phyloP scores from a whole-genome alignment of 2,329 filamentous ascomycete genomes.

The Exophiala sp. region DNA sequence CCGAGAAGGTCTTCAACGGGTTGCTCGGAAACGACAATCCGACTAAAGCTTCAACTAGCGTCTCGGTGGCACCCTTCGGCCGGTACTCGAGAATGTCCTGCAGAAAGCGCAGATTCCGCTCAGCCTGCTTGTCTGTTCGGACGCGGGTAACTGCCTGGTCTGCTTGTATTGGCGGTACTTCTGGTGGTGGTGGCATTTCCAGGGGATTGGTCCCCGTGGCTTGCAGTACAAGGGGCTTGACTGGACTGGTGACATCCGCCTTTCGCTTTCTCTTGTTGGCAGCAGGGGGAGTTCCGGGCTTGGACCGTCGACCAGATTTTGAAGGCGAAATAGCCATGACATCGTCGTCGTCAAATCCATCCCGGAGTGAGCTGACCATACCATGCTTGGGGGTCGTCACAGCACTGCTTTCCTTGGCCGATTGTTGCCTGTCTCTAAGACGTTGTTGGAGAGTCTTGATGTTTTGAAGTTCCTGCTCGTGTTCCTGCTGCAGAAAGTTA shows the following conservation, averaged over 20 bases:
- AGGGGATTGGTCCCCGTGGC: constrained; percentile 18
- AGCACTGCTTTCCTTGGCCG: constrained; percentile 33
- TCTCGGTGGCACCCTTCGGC: constrained; percentile 43
- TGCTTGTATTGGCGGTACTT: constrained; percentile 30
- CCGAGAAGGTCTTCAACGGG: constrained; percentile 45
- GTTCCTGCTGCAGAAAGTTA: constrained; percentile 55
- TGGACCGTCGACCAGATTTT: constrained; percentile 44
- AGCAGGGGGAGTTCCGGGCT: constrained; percentile 50
- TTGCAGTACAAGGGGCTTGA: constrained; percentile 37
- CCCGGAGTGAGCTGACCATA: constrained; percentile 44
- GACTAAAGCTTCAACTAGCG: constrained; percentile 51
- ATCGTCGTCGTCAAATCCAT: constrained; percentile 61
- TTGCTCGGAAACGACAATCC: constrained; percentile 50
- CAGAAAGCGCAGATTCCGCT: constrained; percentile 39
- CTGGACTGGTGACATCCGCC: constrained; percentile 48
- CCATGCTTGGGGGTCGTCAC: constrained; percentile 48
- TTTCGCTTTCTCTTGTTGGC: constrained; percentile 55
- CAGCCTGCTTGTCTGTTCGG: constrained; percentile 25
- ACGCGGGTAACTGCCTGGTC: constrained; percentile 11
- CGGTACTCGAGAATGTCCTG: constrained; percentile 53
- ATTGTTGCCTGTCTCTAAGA: constrained; percentile 31
- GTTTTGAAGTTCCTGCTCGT: constrained; percentile 50
- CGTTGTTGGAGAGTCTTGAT: constrained; percentile 39
- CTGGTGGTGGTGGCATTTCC: constrained; percentile 14
- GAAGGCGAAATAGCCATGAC: constrained; percentile 52